Conservation (phyloP, 169 alveolate genomes). For the Plasmodium vivax region DNA sequence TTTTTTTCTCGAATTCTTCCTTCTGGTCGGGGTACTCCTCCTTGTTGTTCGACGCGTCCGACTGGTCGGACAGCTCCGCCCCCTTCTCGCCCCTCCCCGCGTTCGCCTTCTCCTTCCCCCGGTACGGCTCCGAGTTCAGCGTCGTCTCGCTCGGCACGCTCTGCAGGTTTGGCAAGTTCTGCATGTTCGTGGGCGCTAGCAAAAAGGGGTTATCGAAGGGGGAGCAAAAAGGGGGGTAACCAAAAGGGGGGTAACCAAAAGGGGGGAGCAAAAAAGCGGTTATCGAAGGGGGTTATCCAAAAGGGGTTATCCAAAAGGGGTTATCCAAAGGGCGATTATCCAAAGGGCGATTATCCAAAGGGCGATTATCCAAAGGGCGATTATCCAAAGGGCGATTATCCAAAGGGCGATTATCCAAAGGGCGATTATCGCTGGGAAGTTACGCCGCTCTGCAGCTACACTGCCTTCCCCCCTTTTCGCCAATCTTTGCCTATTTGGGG, state of each 20-base stretch:
- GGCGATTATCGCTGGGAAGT: too few relatives aligned
- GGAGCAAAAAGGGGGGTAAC: neutral
- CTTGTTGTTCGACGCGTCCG: constrained; percentile 25
- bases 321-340: too few relatives aligned
- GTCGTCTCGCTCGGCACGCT: constrained; percentile 64
- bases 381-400: too few relatives aligned
- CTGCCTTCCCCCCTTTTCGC: neutral
- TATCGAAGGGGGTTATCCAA: too few relatives aligned
- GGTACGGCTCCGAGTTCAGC: constrained; percentile 29
- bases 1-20: constrained; percentile 35
- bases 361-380: too few relatives aligned
- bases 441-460: neutral
- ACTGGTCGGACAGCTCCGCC: constrained; percentile 30
- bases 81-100: constrained; percentile 24
- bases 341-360: too few relatives aligned
- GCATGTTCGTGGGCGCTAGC: too few relatives aligned
- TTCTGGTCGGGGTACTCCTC: constrained; percentile 9
- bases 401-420: too few relatives aligned
- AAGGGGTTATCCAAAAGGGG: too few relatives aligned
- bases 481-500: neutral
- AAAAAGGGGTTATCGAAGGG: neutral
- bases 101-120: constrained; percentile 3
- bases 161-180: too few relatives aligned
- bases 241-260: too few relatives aligned
- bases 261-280: too few relatives aligned